Evolutionary conservation across 73 alveolate species (phyloP).

Genomic region (Stentor coeruleus): DNA sequence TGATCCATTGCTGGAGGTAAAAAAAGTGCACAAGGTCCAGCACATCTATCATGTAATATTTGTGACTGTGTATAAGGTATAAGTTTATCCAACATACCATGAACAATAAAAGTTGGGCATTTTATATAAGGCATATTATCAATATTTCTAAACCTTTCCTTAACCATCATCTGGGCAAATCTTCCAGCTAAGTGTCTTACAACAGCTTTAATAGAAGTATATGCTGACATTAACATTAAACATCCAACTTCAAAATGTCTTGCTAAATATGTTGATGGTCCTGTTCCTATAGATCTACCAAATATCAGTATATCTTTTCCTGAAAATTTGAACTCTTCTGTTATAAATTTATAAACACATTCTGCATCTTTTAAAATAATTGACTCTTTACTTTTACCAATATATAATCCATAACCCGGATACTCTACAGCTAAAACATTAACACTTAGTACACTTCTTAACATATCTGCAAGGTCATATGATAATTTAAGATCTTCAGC

Average conservation of each 20-base stretch:
- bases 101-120: slow-evolving; percentile 91
- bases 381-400: slow-evolving; percentile 47
- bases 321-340: slow-evolving; percentile 48
- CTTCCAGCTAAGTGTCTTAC: slow-evolving; percentile 38
- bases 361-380: slow-evolving; percentile 56
- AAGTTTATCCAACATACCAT: slow-evolving; percentile 92
- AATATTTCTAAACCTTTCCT: slow-evolving; percentile 86
- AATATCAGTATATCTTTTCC: slow-evolving; percentile 65
- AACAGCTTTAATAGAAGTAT: slow-evolving; percentile 56
- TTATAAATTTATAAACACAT: slow-evolving; percentile 54
- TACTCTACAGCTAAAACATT: slow-evolving; percentile 43
- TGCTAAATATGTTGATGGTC: slow-evolving; percentile 85
- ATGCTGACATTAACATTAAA: slow-evolving; percentile 51
- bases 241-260: slow-evolving; percentile 71
- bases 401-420: slow-evolving; percentile 21
- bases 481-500: slow-evolving; percentile 41
- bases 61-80: slow-evolving; percentile 89
- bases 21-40: background rate
- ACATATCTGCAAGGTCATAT: background rate
- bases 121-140: slow-evolving; percentile 70
- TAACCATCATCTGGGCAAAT: slow-evolving; percentile 58
- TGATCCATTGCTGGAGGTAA: background rate
- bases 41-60: slow-evolving; percentile 37
- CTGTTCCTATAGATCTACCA: slow-evolving; percentile 90
- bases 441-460: slow-evolving; percentile 20